Base-by-base conservation (phyloP, 306 rosid genomes). In the Ormosia semicastrata region DNA sequence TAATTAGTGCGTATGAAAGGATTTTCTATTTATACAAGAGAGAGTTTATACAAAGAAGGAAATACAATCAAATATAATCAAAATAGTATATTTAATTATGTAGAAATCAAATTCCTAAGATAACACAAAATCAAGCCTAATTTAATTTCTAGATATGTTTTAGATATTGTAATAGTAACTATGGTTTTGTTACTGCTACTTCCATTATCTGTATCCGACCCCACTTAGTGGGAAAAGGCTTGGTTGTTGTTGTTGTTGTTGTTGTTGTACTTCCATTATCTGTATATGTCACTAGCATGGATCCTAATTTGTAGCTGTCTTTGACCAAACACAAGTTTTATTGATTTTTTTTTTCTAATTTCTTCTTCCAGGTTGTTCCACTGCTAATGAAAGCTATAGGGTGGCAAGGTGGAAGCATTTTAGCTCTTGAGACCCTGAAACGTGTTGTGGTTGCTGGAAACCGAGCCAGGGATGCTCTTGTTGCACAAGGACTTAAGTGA, bases 381-480 rank as follows among this genome's bases (percentile, higher is more conserved):
- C 90, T 95, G 62, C 89, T 95, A 46, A 93, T 95, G 99, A 95
- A 95, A 86, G 99, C 99, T 70, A 93, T 95, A 81, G 99, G 99
- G 79, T 95, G 99, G 99, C 98, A 90, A 85, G 97, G 99, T 36
- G 99, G 99, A 87, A 93, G 98, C 89, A 93, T 95, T 86, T 87
- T 95, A 75, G 98, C 98, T 80, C 98, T 95, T 39, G 99, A 95
- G 91, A 95, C 99, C 59, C 88, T 95, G 57, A 95, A 95, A 88
- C 99, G 99, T 66, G 97, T 95, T 82, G 99, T 95, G 79, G 99
- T 92, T 88, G 99, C 99, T 66, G 99, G 99, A 78, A 95, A 95
- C 89, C 92, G 99, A 80, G 99, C 99, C 66, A 93, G 99, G 89
- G 99, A 95, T 83, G 97, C 99, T 63, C 99, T 95, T 57, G 99